These are phyloP conservation scores for Rhizopogon vesiculosus DNA, from an alignment of 768 basidiomycete species.

Conservation along the genomic window DNA sequence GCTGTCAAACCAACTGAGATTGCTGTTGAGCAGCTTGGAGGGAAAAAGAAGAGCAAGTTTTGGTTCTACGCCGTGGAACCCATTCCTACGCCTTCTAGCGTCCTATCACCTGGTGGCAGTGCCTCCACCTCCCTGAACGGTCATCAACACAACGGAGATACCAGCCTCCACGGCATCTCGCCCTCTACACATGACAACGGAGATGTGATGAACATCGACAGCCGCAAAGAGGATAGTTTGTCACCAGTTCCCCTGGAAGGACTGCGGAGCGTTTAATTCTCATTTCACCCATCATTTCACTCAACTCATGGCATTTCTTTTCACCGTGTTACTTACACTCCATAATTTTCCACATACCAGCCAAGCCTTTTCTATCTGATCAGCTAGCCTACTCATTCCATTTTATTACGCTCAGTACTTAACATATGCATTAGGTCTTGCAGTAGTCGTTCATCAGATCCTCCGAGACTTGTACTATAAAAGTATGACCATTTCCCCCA, in stretches of 20 bases:
- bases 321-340: slow-evolving; percentile 11
- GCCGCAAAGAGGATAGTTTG: slow-evolving; percentile 9
- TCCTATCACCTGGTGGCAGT: slow-evolving; percentile 15
- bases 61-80: slow-evolving; percentile 90
- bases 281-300: neutral
- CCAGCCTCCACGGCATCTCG: slow-evolving; percentile 1
- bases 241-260: slow-evolving; percentile 15
- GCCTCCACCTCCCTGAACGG: slow-evolving; percentile 15
- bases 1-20: slow-evolving; percentile 68
- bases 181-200: neutral
- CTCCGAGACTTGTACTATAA: neutral
- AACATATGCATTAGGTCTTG: slow-evolving; percentile 10
- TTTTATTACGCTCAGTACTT: slow-evolving; percentile 16
- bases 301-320: slow-evolving; percentile 7
- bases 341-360: slow-evolving; percentile 25
- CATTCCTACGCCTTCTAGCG: slow-evolving; percentile 28
- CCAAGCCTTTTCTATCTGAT: slow-evolving; percentile 11
- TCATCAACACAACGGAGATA: slow-evolving; percentile 12
- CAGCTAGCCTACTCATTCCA: slow-evolving; percentile 25
- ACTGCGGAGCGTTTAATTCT: slow-evolving; percentile 9
- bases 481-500: neutral
- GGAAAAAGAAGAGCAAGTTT: slow-evolving; percentile 82
- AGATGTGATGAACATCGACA: slow-evolving; percentile 21
- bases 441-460: neutral
- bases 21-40: slow-evolving; percentile 70